Base-by-base conservation (phyloP, 2,329 filamentous ascomycete species). In the Colletotrichum sp. region DNA sequence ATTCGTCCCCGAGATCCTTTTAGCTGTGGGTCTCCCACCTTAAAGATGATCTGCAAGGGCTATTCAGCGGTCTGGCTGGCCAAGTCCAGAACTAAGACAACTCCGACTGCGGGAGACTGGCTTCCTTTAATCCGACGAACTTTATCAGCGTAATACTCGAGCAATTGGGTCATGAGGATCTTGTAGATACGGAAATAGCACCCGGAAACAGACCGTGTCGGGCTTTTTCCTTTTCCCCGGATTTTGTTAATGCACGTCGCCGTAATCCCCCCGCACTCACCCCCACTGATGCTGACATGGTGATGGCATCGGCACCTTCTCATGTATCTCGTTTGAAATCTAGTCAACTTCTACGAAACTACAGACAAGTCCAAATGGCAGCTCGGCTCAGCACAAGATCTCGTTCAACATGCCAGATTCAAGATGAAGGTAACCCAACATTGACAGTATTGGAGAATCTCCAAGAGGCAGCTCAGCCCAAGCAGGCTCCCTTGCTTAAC, bases 221-320 rank as follows among this genome's bases (percentile, higher is more conserved):
- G 71, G 55, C 16, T 47, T 66, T 8, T 66, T 66, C 67, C 61
- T 43, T 70, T 63, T 51, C 71, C 61, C 71, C 67, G 71, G 67
- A 65, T 18, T 27, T 15, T 24, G 16, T 62, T 33, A 13, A 57
- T 70, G 61, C 67, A 57, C n/a, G 27, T 29, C n/a, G 38, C 51
- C 27, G 61, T 38, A 29, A 8, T 70, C 59, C 29, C 66, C 70
- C 71, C 67, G 71, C 71, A 73, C 36, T 66, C 27, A 33, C 29
- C 55, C 54, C 67, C 67, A 47, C 66, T 15, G 12, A 51, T 12
- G 24, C 24, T 57, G 66, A 59, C 38, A 31, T 16, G 12, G 16
- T 29, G 15, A 18, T 27, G 12, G 18, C 15, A 29, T 27, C n/a
- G 3, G 12, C 27, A 38, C 34, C n/a, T 15, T 27, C 8, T 18